A percentile compares a stretch with the other conserved stretches of the same genome.
Evolutionary conservation across 352 stramenopile species (phyloP).

Genomic region (Globisporangium perplexum): DNA sequence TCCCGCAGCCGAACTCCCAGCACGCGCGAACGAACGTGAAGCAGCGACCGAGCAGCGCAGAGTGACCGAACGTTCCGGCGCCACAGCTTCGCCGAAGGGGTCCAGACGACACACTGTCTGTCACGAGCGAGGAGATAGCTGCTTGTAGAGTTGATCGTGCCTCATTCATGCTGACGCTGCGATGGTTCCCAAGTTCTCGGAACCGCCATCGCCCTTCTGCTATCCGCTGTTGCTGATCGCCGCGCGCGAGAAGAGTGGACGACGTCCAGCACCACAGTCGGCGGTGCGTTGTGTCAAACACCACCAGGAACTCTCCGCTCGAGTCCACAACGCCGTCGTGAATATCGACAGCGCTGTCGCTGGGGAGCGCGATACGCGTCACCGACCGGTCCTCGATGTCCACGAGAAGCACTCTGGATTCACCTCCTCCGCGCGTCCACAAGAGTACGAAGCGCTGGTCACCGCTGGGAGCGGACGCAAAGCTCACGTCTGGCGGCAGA

Average conservation of each 20-base stretch:
- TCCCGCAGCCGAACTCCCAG: neutral
- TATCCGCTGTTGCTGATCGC: neutral
- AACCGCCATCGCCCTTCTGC: neutral
- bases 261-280: slow-evolving; percentile 3
- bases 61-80: slow-evolving; percentile 12
- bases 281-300: neutral
- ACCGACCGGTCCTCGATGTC: neutral
- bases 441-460: slow-evolving; percentile 2
- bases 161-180: neutral
- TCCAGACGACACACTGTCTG: neutral
- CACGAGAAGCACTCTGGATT: neutral
- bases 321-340: slow-evolving; percentile 2
- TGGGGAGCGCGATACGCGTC: neutral
- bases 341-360: neutral
- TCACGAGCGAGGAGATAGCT: neutral
- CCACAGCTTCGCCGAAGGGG: neutral
- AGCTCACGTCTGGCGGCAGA: neutral
- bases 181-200: neutral
- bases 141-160: neutral
- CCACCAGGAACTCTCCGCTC: neutral
- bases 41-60: slow-evolving; percentile 18
- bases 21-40: slow-evolving; percentile 13
- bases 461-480: neutral
- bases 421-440: neutral
- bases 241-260: neutral